Evolutionary conservation across 148 eudicot genomes (phyloP), one percentile per base, ranked within the genome.

Genomic region (Nepenthes gracilis): DNA sequence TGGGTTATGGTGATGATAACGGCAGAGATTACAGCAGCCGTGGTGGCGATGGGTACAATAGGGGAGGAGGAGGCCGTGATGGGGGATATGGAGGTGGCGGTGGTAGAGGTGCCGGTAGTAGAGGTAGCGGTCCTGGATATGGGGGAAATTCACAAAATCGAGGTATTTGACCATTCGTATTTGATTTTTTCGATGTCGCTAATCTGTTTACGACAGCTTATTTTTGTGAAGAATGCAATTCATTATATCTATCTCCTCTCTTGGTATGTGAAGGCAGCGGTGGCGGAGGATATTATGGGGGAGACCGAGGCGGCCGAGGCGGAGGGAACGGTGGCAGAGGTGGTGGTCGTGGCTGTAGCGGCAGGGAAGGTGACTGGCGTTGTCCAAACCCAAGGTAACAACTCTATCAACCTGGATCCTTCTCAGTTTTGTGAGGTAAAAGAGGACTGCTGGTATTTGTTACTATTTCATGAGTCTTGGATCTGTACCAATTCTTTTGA

Each of bases 291-390:
- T 63, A 57, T 34, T 45, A 55, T 8, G 72, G 75, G 35, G 72
- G 75, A 55, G 65, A 53, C 15, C 43, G 67, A n/a, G 70, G 37
- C 7, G 58, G 58, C 12, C 36, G 36, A 8, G 54, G 54, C 54
- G 12, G 58, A 55, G 55, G 55, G 12, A 3, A 12, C 12, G 71
- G 74, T 4, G 86, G 86, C 56, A 85, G 79, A n/a, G 69, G 83
- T 13, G 80, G 85, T 9, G 79, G 85, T 10, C 84, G 88, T 32
- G 93, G 92, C 35, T 88, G 95, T 35, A 73, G 88, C 61, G 91
- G 87, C 15, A 76, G 85, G 71, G 99, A 89, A 51, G 99, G 99
- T 9, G 99, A 93, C 51, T 89, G 99, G 99, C 82, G 79, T 23
- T 93, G 99, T 69, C 95, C 99, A 57, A 81, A 86, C 63, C 77